Conservation (phyloP, 1,284 basidiomycete species). For the Puccinia horiana region DNA sequence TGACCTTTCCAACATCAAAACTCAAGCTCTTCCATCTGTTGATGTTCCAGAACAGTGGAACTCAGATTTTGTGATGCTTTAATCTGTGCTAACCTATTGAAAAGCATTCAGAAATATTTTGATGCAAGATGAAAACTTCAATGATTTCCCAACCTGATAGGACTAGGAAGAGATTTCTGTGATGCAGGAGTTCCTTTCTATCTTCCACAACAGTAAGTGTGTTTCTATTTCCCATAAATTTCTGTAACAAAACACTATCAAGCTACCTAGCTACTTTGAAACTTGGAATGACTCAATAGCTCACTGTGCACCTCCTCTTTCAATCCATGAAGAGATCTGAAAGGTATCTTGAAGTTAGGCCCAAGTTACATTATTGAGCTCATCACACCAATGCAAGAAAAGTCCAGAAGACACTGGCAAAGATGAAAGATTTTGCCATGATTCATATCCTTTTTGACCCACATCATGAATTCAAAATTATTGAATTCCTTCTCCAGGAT, state of each 20-base stretch:
- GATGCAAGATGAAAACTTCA: neutral
- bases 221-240: neutral
- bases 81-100: neutral
- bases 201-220: neutral
- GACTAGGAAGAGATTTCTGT: neutral
- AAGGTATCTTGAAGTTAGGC: too few relatives aligned
- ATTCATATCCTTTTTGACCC: neutral
- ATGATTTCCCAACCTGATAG: neutral
- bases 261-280: too few relatives aligned
- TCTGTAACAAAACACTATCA: conserved; percentile 1
- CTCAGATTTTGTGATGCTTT: neutral
- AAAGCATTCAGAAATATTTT: neutral
- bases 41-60: neutral
- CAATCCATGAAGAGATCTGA: too few relatives aligned
- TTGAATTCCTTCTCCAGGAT: neutral
- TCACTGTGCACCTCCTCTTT: too few relatives aligned
- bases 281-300: too few relatives aligned
- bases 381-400: neutral
- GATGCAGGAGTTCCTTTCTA: neutral
- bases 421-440: neutral
- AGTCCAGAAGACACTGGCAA: neutral
- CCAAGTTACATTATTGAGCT: too few relatives aligned
- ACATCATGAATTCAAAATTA: neutral
- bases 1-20: neutral
- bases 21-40: neutral